Percentiles rank a stretch among this genome's conserved stretches.
phyloP scores from a whole-genome alignment of 1,284 basidiomycete genomes.

The Fistulina hepatica region DNA sequence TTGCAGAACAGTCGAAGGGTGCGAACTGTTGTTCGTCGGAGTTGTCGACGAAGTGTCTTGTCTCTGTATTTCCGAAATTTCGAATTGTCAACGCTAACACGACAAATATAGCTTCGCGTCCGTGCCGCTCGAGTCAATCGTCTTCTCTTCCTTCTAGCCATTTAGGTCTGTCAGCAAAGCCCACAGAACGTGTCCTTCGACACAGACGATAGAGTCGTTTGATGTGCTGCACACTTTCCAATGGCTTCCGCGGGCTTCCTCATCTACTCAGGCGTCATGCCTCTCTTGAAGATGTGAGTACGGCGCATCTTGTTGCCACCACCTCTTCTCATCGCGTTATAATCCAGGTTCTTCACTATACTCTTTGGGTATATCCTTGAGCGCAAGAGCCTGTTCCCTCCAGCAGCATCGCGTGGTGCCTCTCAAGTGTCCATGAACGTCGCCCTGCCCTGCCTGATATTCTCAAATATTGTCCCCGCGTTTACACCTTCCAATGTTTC shows the following conservation, averaged over 20 bases:
- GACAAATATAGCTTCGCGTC: too few species aligned
- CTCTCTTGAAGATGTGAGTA: constrained; percentile 17
- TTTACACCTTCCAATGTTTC: constrained; percentile 29
- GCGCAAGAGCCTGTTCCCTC: constrained; percentile 24
- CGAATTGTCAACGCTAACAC: too few species aligned
- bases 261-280: constrained; percentile 17
- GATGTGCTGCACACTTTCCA: too few species aligned
- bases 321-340: background rate
- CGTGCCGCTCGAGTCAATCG: too few species aligned
- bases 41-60: too few species aligned
- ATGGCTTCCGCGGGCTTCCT: constrained; percentile 15
- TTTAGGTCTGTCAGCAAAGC: too few species aligned
- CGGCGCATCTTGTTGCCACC: background rate
- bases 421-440: constrained; percentile 31
- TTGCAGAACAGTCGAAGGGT: too few species aligned
- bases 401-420: constrained; percentile 26
- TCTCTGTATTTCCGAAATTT: too few species aligned
- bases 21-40: too few species aligned
- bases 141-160: too few species aligned
- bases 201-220: too few species aligned
- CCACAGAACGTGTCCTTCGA: too few species aligned
- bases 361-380: constrained; percentile 27
- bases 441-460: constrained; percentile 28
- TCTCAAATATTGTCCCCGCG: constrained; percentile 31
- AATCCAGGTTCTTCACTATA: constrained; percentile 24